Conservation (phyloP, 805 yeast species). For the Lipomyces oligophaga region DNA sequence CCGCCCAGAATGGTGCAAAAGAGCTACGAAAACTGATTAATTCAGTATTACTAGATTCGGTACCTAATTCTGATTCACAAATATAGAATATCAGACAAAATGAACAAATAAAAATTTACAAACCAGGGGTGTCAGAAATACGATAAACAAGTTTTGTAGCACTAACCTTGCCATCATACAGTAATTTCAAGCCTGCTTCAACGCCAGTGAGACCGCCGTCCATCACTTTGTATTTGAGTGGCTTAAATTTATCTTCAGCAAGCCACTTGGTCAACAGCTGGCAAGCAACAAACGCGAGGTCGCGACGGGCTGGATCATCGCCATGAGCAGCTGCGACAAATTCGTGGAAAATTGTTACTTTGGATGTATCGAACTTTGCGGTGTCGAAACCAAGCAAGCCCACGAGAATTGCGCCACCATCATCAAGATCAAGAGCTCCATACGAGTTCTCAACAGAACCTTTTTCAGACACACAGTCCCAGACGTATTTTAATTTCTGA, state of each 20-base stretch:
- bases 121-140: constrained; percentile 18
- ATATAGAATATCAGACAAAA: neutral
- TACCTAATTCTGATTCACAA: too few relatives aligned
- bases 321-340: constrained; percentile 16
- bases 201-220: constrained; percentile 22
- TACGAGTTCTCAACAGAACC: constrained; percentile 8
- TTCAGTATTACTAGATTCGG: constrained; percentile 39
- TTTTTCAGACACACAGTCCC: constrained; percentile 14
- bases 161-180: constrained; percentile 13
- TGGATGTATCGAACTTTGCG: constrained; percentile 1
- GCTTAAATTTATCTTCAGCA: constrained; percentile 13
- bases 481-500: constrained; percentile 15
- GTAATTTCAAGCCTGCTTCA: constrained; percentile 4
- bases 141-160: constrained; percentile 16
- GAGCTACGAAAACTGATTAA: constrained; percentile 47
- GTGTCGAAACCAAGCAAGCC: constrained; percentile 7
- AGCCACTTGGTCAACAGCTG: constrained; percentile 23
- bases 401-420: constrained; percentile 6
- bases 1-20: constrained; percentile 22
- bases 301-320: constrained; percentile 10
- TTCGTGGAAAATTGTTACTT: neutral
- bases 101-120: constrained; percentile 1
- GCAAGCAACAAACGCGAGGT: constrained; percentile 19
- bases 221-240: constrained; percentile 11
- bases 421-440: constrained; percentile 14